These are phyloP conservation scores for Suillus lakei DNA, from an alignment of 768 basidiomycete genomes.

Conservation along the genomic window DNA sequence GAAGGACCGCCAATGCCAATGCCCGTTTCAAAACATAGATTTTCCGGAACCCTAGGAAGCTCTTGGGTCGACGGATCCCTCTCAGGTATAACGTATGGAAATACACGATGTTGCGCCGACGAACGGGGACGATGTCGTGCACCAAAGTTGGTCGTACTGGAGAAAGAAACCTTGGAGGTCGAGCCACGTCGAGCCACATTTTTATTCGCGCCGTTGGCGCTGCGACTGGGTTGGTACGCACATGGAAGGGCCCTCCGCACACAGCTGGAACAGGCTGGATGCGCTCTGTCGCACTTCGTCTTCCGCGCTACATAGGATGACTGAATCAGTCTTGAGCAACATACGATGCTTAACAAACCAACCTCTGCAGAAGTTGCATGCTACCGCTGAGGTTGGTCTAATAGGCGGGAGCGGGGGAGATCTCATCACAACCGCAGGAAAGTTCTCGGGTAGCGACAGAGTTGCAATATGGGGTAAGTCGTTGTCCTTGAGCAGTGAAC, in stretches of 20 bases:
- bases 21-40: no score
- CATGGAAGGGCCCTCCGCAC: conserved; percentile 75
- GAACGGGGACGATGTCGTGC: no score
- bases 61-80: no score
- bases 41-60: no score
- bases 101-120: no score
- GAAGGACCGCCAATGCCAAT: no score
- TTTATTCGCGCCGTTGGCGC: conserved; percentile 31
- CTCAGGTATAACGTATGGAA: no score
- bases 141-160: no score
- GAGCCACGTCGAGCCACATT: conserved; percentile 57
- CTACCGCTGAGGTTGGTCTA: conserved; percentile 73
- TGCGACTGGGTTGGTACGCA: conserved; percentile 77
- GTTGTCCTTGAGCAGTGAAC: conserved; percentile 58
- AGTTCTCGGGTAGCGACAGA: conserved; percentile 60
- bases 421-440: conserved; percentile 61
- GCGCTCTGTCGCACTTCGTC: conserved; percentile 88
- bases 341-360: conserved; percentile 27
- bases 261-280: conserved; percentile 84
- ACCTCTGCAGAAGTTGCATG: conserved; percentile 91
- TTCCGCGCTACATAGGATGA: conserved; percentile 64
- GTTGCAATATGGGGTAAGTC: conserved; percentile 77
- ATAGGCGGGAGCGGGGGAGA: conserved; percentile 67
- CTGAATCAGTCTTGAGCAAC: conserved; percentile 9
- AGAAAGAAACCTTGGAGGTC: conserved; percentile 56